Percentiles rank a stretch among this genome's conserved stretches.
Evolutionary conservation across 768 basidiomycete genomes (phyloP).

Genomic region (Amanita inopinata): DNA sequence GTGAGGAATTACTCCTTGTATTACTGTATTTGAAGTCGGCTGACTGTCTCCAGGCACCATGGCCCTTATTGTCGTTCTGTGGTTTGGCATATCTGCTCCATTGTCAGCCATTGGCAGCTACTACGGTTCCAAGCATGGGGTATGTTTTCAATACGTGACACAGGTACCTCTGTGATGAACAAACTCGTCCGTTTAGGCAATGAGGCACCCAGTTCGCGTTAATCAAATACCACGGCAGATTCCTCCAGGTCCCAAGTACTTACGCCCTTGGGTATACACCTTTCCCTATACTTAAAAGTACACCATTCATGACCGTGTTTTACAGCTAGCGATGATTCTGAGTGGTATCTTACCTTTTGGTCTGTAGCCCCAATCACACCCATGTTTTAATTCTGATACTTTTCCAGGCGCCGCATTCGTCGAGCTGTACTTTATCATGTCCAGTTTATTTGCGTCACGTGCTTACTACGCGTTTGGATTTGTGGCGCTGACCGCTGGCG

Average conservation of each 20-base stretch:
- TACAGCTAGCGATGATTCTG: slow-evolving; percentile 62
- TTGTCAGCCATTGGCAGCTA: slow-evolving; percentile 81
- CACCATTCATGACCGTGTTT: slow-evolving; percentile 7
- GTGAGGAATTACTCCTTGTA: slow-evolving; percentile 26
- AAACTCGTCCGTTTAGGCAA: slow-evolving; percentile 30
- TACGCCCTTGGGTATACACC: slow-evolving; percentile 62
- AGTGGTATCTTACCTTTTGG: slow-evolving; percentile 90
- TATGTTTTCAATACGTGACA: slow-evolving; percentile 26
- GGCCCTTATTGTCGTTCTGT: slow-evolving; percentile 72
- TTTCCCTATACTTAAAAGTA: slow-evolving; percentile 1
- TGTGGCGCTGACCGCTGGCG: slow-evolving; percentile 74
- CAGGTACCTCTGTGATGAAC: slow-evolving; percentile 1
- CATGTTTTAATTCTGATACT: slow-evolving; percentile 7
- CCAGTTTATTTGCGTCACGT: slow-evolving; percentile 83
- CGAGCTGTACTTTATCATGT: slow-evolving; percentile 87
- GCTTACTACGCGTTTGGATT: slow-evolving; percentile 98
- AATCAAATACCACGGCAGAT: slow-evolving; percentile 96
- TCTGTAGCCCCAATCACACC: slow-evolving; percentile 19
- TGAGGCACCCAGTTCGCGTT: slow-evolving; percentile 80
- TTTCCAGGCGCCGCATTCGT: slow-evolving; percentile 84
- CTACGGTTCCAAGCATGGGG: slow-evolving; percentile 80
- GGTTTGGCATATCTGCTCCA: slow-evolving; percentile 94
- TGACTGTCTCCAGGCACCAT: slow-evolving; percentile 51
- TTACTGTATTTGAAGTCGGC: not conserved
- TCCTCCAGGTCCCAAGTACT: slow-evolving; percentile 78